Conservation (phyloP, 352 stramenopile species). For the Pythium phragmiticola region DNA sequence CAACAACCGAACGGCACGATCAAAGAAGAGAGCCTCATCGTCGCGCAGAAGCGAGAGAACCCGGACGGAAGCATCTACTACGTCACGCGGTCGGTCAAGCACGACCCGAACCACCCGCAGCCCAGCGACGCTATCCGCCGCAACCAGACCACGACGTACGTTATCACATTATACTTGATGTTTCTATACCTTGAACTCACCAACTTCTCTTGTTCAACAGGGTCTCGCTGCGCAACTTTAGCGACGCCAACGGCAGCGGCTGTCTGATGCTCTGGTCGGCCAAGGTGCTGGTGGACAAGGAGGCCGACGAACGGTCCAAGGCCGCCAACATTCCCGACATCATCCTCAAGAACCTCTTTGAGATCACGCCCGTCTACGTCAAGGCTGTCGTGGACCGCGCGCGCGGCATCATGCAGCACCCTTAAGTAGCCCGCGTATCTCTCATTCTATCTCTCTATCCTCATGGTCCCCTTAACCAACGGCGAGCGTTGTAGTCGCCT, state of each 20-base stretch:
- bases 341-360: slow-evolving; percentile 88
- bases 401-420: slow-evolving; percentile 36
- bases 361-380: slow-evolving; percentile 82
- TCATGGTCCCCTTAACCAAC: neutral
- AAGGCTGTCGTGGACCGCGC: slow-evolving; percentile 81
- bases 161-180: neutral
- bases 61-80: slow-evolving; percentile 69
- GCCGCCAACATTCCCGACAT: slow-evolving; percentile 83
- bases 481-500: slow-evolving; percentile 1
- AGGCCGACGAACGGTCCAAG: slow-evolving; percentile 69
- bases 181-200: neutral
- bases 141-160: slow-evolving; percentile 74
- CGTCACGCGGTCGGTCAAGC: slow-evolving; percentile 57
- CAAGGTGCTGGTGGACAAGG: slow-evolving; percentile 79
- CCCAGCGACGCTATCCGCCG: slow-evolving; percentile 63
- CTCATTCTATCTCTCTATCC: neutral
- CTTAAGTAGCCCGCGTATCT: slow-evolving; percentile 4
- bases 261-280: slow-evolving; percentile 82
- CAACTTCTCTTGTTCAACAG: slow-evolving; percentile 29
- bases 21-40: slow-evolving; percentile 78
- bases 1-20: slow-evolving; percentile 64
- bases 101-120: slow-evolving; percentile 76
- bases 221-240: slow-evolving; percentile 79
- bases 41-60: slow-evolving; percentile 82
- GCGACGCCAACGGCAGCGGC: slow-evolving; percentile 60